Conservation (phyloP, 1,284 basidiomycete genomes). For the Stereum hirsutum region DNA sequence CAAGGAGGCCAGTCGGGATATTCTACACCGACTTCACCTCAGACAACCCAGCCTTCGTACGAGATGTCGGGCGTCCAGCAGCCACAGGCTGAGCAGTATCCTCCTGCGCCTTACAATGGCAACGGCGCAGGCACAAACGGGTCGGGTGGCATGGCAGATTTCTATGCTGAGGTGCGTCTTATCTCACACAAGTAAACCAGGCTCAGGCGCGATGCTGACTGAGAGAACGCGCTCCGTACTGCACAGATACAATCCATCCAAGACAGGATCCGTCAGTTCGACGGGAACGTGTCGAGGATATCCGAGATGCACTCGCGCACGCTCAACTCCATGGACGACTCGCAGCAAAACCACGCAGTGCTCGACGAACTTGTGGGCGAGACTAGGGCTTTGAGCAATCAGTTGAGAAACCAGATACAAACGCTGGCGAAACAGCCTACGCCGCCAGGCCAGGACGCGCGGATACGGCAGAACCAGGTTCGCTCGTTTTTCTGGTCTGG, state of each 20-base stretch:
- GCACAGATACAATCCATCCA: conserved; percentile 37
- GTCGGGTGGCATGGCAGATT: conserved; percentile 25
- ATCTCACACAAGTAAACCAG: too few species aligned
- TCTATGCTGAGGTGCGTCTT: conserved; percentile 29
- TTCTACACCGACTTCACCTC: too few species aligned
- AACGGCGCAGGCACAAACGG: conserved; percentile 12
- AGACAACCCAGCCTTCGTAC: conserved; percentile 14
- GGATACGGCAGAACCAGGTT: conserved; percentile 68
- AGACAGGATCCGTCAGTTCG: conserved; percentile 45
- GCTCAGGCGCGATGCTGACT: too few species aligned
- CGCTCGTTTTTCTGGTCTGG: conserved; percentile 10
- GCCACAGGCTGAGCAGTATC: conserved; percentile 13
- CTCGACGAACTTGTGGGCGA: conserved; percentile 51
- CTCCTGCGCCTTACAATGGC: conserved; percentile 9
- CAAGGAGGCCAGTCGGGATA: conserved; percentile 14
- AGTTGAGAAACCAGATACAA: conserved; percentile 60
- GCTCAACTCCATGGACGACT: conserved; percentile 45
- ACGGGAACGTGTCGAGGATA: conserved; percentile 47
- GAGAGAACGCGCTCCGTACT: too few species aligned
- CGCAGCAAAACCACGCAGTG: conserved; percentile 34
- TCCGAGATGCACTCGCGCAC: conserved; percentile 49
- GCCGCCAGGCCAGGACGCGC: conserved; percentile 37
- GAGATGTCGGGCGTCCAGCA: conserved; percentile 22
- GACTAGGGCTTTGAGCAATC: conserved; percentile 52
- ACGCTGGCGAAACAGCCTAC: conserved; percentile 30